Base-by-base conservation (phyloP, 176 grass and related monocot species). In the Aegilops bicornis region DNA sequence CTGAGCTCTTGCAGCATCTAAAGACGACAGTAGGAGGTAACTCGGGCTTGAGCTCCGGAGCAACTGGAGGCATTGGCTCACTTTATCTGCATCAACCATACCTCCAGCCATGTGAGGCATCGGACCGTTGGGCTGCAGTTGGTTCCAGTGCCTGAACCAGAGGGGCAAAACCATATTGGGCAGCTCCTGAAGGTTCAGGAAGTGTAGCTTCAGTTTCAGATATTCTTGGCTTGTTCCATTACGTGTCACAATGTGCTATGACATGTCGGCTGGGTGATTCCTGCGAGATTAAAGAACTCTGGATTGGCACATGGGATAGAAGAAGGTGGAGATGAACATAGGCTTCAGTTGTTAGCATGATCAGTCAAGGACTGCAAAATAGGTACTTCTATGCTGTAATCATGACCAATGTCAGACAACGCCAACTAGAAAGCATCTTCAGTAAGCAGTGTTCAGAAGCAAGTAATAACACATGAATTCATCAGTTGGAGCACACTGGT, bases 41-140 rank as follows among this genome's bases (percentile, higher is more conserved):
- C 91, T 98, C 15, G 96, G 96, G 40, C 96, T 98, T 4, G 93
- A 92, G 78, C 96, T 98, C 77, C 95, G 96, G 13, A 98, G 86
- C 56, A 89, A 19, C 69, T 94, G 91, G 76, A 98, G 89, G 78
- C 89, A 95, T 75, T 83, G 92, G 39, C 84, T 91, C 73, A 95
- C 77, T 81, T 81, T 91, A 87, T 87, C 89, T 8, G 29, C 86
- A 66, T 95, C 82, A 8, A 98, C 84, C 13, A 95, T 87, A 85
- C 87, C 48, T 70, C 88, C 93, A 84, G 69, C 83, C 83, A 86
- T 81, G 45, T 95, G 96, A 73, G 95, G 88, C 93, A 98, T 95
- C 20, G n/a, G n/a, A n/a, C n/a, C n/a, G n/a, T n/a, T n/a, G n/a
- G n/a, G n/a, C n/a, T n/a, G n/a, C n/a, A n/a, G n/a, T 85, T 64